Base-by-base conservation (phyloP, 176 grass and related monocot genomes). In the Cenchrus americanus region DNA sequence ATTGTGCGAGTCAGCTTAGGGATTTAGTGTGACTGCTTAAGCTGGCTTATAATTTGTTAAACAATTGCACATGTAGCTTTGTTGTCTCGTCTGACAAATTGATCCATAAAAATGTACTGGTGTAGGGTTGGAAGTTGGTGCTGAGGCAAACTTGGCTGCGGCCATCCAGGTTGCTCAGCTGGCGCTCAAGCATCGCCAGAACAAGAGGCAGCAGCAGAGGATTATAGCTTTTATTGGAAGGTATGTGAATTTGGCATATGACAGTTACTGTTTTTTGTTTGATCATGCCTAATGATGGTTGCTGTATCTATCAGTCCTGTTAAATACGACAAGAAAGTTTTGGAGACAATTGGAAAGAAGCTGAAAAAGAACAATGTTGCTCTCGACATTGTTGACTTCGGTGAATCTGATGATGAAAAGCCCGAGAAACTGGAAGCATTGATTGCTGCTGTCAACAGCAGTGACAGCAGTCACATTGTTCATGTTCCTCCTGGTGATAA, bases 161-260 rank as follows among this genome's bases (percentile, higher is more conserved):
- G 93, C 92, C 49, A 96, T 99, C 58, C 97, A 99, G 87, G 88
- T 99, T 63, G 97, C 97, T 73, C 97, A 99, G 62, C 85, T 99
- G 76, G 93, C 97, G 1, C 89, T 99, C 14, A 99, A 99, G 81
- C 97, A 99, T 72, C 91, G 97, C 63, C 97, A 99, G 83, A 99
- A 99, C 73, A 99, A 99, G 89, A 99, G 90, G 81, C 97, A 99
- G 42, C 93, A 94, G 69, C 97, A 99, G 84, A 87, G 97, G 69
- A 99, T 99, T 69, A 94, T 99, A 81, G 97, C 91, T 76, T 99
- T 99, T 78, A 88, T 93, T 24, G 97, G 97, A 92, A 99, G 96
- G 96, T 99, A 94, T 18, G 52, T 8, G 2, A 5, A 21, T 8
- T 5, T 57, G 27, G 6, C 60, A 57, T 86, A 7, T 37, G 32